Percentiles rank a stretch among this genome's conserved stretches.
These are phyloP conservation scores for Wickerhamiella nectarea DNA, from an alignment of 805 yeast genomes.

Conservation along the genomic window DNA sequence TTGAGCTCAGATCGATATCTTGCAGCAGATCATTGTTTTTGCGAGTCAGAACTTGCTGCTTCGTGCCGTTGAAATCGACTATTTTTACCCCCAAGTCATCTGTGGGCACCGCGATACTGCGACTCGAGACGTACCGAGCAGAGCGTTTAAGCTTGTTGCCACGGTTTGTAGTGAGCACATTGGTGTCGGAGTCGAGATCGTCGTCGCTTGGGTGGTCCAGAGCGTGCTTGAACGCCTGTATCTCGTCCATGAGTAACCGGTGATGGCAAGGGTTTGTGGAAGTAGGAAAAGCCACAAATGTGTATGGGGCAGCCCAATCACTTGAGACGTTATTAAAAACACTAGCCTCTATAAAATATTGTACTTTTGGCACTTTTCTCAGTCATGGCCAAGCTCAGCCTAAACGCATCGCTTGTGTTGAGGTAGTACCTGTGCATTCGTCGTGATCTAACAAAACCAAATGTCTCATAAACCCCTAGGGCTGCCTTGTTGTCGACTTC, in stretches of 20 bases:
- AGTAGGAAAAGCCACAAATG: too few species aligned
- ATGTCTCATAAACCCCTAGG: conserved; percentile 49
- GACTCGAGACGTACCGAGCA: conserved; percentile 35
- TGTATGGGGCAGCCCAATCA: too few species aligned
- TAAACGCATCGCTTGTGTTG: conserved; percentile 85
- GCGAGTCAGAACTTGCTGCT: conserved; percentile 21
- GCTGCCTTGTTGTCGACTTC: conserved; percentile 73
- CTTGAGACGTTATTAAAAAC: too few species aligned
- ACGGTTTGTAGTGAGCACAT: conserved; percentile 34
- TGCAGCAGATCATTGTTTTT: conserved; percentile 5
- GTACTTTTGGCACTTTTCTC: conserved; percentile 33
- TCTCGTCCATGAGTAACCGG: conserved; percentile 4
- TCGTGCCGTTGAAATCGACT: conserved; percentile 21
- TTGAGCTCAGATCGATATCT: conserved; percentile 39
- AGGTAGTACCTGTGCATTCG: conserved; percentile 76
- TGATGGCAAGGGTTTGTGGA: not conserved
- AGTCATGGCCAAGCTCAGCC: conserved; percentile 70
- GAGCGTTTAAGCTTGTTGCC: conserved; percentile 45
- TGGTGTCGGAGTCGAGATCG: conserved; percentile 22
- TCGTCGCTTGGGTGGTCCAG: conserved; percentile 18
- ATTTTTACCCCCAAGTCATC: conserved; percentile 22
- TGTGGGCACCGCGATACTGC: conserved; percentile 25
- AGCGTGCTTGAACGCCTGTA: conserved; percentile 24
- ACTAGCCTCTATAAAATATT: not conserved
- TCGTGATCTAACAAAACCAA: conserved; percentile 64